Evolutionary conservation across 257 asterid species (phyloP), one percentile per base, ranked within the genome.

Genomic region (Thymus quinquecostatus): DNA sequence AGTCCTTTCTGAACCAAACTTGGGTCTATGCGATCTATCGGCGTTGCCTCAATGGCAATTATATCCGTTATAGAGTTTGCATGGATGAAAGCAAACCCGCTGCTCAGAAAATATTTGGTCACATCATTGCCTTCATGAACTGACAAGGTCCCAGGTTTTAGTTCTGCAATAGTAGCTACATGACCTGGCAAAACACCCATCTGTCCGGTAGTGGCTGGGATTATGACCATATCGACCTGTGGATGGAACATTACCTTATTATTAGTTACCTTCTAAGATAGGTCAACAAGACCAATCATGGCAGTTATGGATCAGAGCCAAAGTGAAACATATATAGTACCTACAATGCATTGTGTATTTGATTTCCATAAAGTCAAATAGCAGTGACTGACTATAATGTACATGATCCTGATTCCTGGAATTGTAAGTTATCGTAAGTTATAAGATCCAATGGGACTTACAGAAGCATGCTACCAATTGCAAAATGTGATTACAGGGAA

Each of bases 111-210:
- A 53, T 85, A 91, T 66, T 91, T 91, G 70, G 76, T 78, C 66
- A 83, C 89, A 3, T 87, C 92, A 41, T 77, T 87, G 58, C 95
- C 96, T 73, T 89, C 94, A 9, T 88, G 96, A 57, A 91, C 92
- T n/a, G 95, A 81, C 74, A 91, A 54, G 43, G 89, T 59, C 13
- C 96, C 92, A 1, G 96, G 95, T 73, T 91, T 91, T 47, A 92
- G 84, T 87, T 89, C 97, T 1, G 96, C 96, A 71, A 92, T 87
- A 21, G 97, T 87, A 6, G 97, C 82, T 32, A 92, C 97, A 45
- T 92, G 97, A 64, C 96, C 93, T 0, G 97, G 96, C 80, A 92
- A 82, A 69, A 92, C 92, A 86, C 96, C 96, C 98, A 92, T 92
- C 69, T 89, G 96, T 73, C 98, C 96, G 0, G 93, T 86, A 43